phyloP scores from a whole-genome alignment of 2,329 filamentous ascomycete species.

The Neofusicoccum sp. region DNA sequence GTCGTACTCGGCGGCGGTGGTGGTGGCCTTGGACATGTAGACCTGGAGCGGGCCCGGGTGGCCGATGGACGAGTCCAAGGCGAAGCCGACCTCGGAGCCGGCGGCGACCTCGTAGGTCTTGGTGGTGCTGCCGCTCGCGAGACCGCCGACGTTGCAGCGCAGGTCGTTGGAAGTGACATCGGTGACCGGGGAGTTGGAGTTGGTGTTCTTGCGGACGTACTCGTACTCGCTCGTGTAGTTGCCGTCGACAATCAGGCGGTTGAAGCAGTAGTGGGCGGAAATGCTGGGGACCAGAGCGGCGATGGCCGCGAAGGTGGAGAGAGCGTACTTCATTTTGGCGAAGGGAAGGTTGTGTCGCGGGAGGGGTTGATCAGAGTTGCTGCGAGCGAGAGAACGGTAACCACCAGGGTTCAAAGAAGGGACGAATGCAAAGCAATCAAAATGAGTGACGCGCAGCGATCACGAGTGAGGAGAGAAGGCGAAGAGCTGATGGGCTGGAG shows the following conservation, averaged over 20 bases:
- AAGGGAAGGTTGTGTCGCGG: neutral
- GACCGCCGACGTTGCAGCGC: conserved; percentile 37
- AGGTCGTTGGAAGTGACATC: conserved; percentile 33
- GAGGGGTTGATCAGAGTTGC: conserved; percentile 2
- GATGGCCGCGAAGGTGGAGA: conserved; percentile 29
- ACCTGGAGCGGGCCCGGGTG: conserved; percentile 39
- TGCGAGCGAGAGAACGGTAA: conserved; percentile 10
- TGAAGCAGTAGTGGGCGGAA: conserved; percentile 39
- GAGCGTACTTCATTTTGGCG: conserved; percentile 30
- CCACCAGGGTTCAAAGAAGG: conserved; percentile 17
- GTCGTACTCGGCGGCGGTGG: conserved; percentile 67
- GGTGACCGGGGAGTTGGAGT: conserved; percentile 32
- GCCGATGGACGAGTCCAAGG: conserved; percentile 51
- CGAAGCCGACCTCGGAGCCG: conserved; percentile 45
- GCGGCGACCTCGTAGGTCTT: conserved; percentile 39
- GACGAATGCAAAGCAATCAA: conserved; percentile 7
- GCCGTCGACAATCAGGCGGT: conserved; percentile 35
- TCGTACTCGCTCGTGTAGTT: conserved; percentile 22
- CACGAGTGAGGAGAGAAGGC: conserved; percentile 2
- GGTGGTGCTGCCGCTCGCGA: conserved; percentile 31
- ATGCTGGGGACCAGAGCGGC: conserved; percentile 22
- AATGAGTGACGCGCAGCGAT: conserved; percentile 19
- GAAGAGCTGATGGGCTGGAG: conserved; percentile 3
- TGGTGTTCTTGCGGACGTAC: conserved; percentile 24
- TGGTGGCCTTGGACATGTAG: conserved; percentile 51